Evolutionary conservation across 2,329 filamentous ascomycete genomes (phyloP).

Genomic region (Diaporthe australafricana): DNA sequence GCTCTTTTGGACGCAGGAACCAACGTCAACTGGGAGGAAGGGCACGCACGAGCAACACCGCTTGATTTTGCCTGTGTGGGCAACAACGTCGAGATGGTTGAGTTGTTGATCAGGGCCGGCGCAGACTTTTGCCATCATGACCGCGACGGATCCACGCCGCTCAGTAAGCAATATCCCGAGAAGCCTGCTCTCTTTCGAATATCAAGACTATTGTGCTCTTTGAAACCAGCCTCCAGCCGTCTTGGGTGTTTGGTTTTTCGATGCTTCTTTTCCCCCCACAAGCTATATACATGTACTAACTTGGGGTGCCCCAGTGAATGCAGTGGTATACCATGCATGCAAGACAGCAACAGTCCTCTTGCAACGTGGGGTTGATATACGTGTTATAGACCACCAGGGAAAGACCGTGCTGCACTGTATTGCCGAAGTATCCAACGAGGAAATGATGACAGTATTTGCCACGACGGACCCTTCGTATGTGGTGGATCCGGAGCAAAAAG

Average conservation of each 20-base stretch:
- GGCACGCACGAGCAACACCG: background rate
- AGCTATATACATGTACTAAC: background rate
- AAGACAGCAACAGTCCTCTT: background rate
- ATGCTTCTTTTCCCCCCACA: background rate
- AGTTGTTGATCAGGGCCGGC: background rate
- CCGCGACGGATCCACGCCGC: slow-evolving; percentile 18
- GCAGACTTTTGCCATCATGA: background rate
- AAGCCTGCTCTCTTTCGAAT: background rate
- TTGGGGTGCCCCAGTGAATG: background rate
- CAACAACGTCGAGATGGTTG: background rate
- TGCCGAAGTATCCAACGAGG: slow-evolving; percentile 1
- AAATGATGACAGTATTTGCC: slow-evolving; percentile 10
- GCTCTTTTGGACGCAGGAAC: background rate
- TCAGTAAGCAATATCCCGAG: slow-evolving; percentile 1
- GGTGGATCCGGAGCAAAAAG: slow-evolving; percentile 2
- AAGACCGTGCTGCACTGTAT: slow-evolving; percentile 14
- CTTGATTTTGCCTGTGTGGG: background rate
- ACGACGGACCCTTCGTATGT: background rate
- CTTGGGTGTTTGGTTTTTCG: background rate
- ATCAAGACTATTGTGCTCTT: background rate
- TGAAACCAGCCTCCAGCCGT: no score
- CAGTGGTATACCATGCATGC: slow-evolving; percentile 4
- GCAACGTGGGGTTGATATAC: background rate
- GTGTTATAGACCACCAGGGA: background rate
- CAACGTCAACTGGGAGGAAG: background rate